These are phyloP conservation scores for Cyclotella distinguenda DNA, from an alignment of 108 stramenopile species.

Conservation along the genomic window DNA sequence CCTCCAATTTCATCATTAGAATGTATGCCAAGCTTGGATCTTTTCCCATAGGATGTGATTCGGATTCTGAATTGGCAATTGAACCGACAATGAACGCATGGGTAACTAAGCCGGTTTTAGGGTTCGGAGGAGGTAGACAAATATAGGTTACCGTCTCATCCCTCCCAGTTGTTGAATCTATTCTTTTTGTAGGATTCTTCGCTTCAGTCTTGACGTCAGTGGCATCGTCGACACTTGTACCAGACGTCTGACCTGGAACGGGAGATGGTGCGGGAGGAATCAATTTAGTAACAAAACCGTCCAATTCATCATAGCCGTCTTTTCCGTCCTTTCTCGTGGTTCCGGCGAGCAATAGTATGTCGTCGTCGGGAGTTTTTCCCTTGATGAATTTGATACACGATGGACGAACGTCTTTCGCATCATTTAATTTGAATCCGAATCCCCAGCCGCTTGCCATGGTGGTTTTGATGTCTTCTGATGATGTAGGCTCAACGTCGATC, in stretches of 20 bases:
- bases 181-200: constrained; percentile 39
- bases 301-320: constrained; percentile 25
- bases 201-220: constrained; percentile 22
- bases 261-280: constrained; percentile 42
- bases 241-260: constrained; percentile 20
- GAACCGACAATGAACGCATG: constrained; percentile 44
- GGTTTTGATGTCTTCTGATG: constrained; percentile 23
- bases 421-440: constrained; percentile 47
- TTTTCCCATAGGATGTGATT: constrained; percentile 2
- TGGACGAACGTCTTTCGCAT: constrained; percentile 42
- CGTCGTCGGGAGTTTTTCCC: constrained; percentile 42
- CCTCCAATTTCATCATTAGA: constrained; percentile 37
- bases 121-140: constrained; percentile 40
- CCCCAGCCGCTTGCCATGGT: constrained; percentile 44
- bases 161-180: constrained; percentile 43
- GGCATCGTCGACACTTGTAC: constrained; percentile 8
- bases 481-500: constrained; percentile 25
- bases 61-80: constrained; percentile 19
- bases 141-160: constrained; percentile 40
- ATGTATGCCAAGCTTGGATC: constrained; percentile 39
- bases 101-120: constrained; percentile 17
- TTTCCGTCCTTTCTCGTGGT: constrained; percentile 33
- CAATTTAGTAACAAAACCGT: constrained; percentile 45
- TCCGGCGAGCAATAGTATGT: constrained; percentile 32
- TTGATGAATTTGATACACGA: constrained; percentile 36